phyloP scores from a whole-genome alignment of 2,329 filamentous ascomycete genomes.

The Calonectria henricotiae region DNA sequence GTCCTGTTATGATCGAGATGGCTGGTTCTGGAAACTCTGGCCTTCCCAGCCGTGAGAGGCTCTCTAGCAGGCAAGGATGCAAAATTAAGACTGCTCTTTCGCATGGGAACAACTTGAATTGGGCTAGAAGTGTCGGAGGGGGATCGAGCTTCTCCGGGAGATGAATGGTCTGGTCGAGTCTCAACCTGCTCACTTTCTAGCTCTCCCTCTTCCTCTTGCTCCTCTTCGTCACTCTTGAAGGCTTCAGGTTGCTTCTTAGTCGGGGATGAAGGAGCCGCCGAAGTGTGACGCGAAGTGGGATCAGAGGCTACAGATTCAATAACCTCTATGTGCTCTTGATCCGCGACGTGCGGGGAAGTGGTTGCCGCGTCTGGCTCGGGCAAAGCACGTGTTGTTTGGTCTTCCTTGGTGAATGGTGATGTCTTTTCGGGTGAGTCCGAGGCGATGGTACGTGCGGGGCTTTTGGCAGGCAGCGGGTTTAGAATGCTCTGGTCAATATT shows the following conservation, averaged over 20 bases:
- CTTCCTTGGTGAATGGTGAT: constrained; percentile 64
- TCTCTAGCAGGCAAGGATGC: constrained; percentile 93
- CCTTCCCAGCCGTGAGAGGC: constrained; percentile 85
- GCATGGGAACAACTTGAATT: constrained; percentile 81
- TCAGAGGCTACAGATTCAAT: constrained; percentile 16
- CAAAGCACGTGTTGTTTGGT: constrained; percentile 57
- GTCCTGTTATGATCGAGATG: constrained; percentile 82
- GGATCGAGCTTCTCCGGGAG: constrained; percentile 69
- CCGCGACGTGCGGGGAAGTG: constrained; percentile 29
- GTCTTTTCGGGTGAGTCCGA: constrained; percentile 57
- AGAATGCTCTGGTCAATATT: constrained; percentile 44
- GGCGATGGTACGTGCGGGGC: constrained; percentile 51
- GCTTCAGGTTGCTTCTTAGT: constrained; percentile 21
- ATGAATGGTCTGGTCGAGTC: constrained; percentile 34
- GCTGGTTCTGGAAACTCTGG: constrained; percentile 82
- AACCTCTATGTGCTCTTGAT: constrained; percentile 22
- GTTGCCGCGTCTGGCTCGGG: constrained; percentile 27
- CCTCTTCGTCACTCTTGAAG: constrained; percentile 9
- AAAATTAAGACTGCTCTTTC: constrained; percentile 97
- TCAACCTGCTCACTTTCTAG: constrained; percentile 37
- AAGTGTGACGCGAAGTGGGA: constrained; percentile 14
- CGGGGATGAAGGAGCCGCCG: constrained; percentile 19
- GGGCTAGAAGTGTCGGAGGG: constrained; percentile 82
- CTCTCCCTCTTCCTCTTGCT: neutral
- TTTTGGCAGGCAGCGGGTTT: constrained; percentile 43